Evolutionary conservation across 805 yeast species (phyloP).

Genomic region (Jamesozyma spencerorum): DNA sequence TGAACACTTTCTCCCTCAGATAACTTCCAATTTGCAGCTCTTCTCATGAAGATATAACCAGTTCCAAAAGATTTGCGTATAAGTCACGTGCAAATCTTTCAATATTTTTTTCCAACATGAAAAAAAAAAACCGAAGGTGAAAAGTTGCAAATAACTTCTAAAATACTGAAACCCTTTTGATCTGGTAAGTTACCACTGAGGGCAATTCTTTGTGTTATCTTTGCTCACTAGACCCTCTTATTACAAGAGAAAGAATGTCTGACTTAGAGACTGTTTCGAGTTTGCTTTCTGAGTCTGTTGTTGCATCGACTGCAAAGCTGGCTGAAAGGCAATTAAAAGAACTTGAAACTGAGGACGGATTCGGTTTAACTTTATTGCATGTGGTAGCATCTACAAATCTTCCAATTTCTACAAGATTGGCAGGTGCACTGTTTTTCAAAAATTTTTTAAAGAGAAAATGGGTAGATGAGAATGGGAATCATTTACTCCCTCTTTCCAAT

Average conservation of each 20-base stretch:
- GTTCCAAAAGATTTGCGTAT: no score
- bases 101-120: no score
- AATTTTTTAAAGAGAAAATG: conserved; percentile 77
- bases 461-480: conserved; percentile 83
- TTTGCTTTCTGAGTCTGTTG: conserved; percentile 53
- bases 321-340: conserved; percentile 58
- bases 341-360: conserved; percentile 61
- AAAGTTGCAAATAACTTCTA: no score
- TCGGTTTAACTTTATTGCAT: conserved; percentile 65
- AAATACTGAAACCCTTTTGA: no score
- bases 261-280: conserved; percentile 46
- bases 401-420: conserved; percentile 55
- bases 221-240: no score
- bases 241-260: conserved; percentile 25
- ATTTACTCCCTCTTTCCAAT: conserved; percentile 52
- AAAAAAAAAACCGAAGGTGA: no score
- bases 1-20: no score
- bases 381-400: conserved; percentile 58
- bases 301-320: conserved; percentile 51
- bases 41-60: no score
- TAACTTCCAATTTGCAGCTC: no score
- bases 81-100: no score
- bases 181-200: no score
- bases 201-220: no score
- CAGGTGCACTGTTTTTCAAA: conserved; percentile 86